Conservation (phyloP, 2,329 filamentous ascomycete species). For the Claviceps africana region DNA sequence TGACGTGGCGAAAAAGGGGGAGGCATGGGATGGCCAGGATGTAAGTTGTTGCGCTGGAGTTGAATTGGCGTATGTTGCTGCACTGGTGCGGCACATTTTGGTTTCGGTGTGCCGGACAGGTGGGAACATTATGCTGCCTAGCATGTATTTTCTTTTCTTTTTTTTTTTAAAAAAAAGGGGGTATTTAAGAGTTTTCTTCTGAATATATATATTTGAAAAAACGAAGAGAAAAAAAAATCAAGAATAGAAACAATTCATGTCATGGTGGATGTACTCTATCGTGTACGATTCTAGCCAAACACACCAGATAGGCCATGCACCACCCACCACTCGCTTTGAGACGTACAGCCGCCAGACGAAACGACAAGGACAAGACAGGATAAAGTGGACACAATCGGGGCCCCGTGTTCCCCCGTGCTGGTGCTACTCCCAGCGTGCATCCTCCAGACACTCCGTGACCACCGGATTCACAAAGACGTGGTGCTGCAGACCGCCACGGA, state of each 20-base stretch:
- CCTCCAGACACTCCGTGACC: conserved; percentile 24
- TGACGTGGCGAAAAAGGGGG: neutral
- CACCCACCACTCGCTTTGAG: neutral
- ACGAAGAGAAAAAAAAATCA: neutral
- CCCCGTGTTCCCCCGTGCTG: neutral
- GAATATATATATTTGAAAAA: too few relatives aligned
- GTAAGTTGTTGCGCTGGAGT: too few relatives aligned
- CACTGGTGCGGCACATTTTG: too few relatives aligned
- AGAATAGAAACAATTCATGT: too few relatives aligned
- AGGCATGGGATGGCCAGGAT: too few relatives aligned
- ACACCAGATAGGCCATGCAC: neutral
- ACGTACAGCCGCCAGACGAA: neutral
- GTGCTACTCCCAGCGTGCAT: conserved; percentile 19
- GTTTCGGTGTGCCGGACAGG: too few relatives aligned
- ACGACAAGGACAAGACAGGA: neutral
- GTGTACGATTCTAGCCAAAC: neutral
- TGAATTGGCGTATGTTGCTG: too few relatives aligned
- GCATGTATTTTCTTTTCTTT: too few relatives aligned
- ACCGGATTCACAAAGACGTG: conserved; percentile 26
- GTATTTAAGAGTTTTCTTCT: too few relatives aligned
- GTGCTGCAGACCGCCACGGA: conserved; percentile 30
- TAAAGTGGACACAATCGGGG: too few relatives aligned
- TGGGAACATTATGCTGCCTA: too few relatives aligned
- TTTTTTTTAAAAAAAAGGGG: too few relatives aligned
- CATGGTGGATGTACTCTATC: neutral